These are phyloP conservation scores for Microdochium paspali DNA, from an alignment of 2,329 filamentous ascomycete genomes.

Conservation along the genomic window DNA sequence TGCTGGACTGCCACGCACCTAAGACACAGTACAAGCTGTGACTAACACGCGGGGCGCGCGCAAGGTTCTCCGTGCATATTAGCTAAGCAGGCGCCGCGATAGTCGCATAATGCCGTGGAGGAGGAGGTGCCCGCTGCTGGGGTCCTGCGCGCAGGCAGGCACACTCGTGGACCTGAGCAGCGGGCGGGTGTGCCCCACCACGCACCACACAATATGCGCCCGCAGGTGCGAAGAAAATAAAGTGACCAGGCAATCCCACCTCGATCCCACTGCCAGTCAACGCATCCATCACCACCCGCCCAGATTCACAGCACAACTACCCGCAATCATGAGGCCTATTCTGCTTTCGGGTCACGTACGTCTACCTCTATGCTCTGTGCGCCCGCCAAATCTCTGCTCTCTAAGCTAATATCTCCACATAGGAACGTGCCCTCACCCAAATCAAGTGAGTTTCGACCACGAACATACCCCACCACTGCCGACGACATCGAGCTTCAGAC, in stretches of 20 bases:
- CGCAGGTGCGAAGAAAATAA: background rate
- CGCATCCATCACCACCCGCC: background rate
- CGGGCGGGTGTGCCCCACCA: no score
- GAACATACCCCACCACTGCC: slow-evolving; percentile 1
- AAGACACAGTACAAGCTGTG: no score
- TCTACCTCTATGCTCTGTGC: background rate
- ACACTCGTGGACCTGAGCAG: no score
- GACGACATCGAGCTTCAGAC: slow-evolving; percentile 4
- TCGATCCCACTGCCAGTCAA: background rate
- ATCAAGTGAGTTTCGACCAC: slow-evolving; percentile 55
- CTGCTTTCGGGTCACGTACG: slow-evolving; percentile 82
- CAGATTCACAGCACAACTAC: slow-evolving; percentile 1
- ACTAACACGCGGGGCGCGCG: no score
- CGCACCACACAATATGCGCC: background rate
- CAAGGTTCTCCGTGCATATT: no score
- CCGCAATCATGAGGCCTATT: slow-evolving; percentile 83
- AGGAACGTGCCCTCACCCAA: slow-evolving; percentile 90
- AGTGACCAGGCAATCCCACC: background rate
- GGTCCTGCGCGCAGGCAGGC: no score
- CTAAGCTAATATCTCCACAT: slow-evolving; percentile 6
- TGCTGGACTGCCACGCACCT: no score
- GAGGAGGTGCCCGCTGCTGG: no score
- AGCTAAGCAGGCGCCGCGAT: no score
- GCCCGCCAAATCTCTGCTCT: no score
- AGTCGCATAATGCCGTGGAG: no score